These are phyloP conservation scores for Leishmania amazonensis DNA, from an alignment of 208 protist species.

Conservation along the genomic window DNA sequence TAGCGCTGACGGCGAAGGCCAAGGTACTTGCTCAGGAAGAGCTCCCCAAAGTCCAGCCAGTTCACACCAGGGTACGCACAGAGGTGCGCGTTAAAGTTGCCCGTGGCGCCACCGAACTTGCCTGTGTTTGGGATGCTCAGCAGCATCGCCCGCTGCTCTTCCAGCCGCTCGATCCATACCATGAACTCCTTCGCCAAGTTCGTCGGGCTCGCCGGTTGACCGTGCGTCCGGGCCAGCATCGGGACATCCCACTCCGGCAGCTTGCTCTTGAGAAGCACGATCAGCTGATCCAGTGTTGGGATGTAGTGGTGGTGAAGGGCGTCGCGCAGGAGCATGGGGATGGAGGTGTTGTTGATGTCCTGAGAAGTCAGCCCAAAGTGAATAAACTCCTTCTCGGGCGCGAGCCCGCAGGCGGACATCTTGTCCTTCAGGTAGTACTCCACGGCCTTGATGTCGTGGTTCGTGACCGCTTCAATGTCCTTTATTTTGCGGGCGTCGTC, in stretches of 20 bases:
- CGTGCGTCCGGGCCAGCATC: conserved; percentile 95
- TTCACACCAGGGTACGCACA: conserved; percentile 87
- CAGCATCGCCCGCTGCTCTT: conserved; percentile 72
- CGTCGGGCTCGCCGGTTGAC: conserved; percentile 95
- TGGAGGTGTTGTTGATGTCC: conserved; percentile 97
- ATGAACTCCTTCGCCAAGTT: conserved; percentile 93
- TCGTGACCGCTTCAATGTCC: conserved; percentile 92
- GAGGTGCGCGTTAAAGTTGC: conserved; percentile 94
- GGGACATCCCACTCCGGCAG: conserved; percentile 77
- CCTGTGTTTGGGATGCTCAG: conserved; percentile 58
- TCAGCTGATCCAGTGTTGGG: conserved; percentile 61
- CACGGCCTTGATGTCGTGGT: conserved; percentile 97
- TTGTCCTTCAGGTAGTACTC: conserved; percentile 97
- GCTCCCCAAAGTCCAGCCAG: conserved; percentile 83
- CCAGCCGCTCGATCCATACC: conserved; percentile 92
- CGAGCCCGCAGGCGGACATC: conserved; percentile 69
- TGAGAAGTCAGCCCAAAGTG: conserved; percentile 98
- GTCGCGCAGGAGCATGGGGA: conserved; percentile 94
- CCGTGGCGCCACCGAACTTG: conserved; percentile 96
- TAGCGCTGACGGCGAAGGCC: conserved; percentile 80
- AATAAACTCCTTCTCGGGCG: conserved; percentile 90
- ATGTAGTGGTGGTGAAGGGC: conserved; percentile 77
- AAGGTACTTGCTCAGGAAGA: conserved; percentile 85
- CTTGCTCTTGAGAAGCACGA: conserved; percentile 57
- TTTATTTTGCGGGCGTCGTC: conserved; percentile 90